Evolutionary conservation across 805 yeast genomes (phyloP).

Genomic region (Yamadazyma insecticola): DNA sequence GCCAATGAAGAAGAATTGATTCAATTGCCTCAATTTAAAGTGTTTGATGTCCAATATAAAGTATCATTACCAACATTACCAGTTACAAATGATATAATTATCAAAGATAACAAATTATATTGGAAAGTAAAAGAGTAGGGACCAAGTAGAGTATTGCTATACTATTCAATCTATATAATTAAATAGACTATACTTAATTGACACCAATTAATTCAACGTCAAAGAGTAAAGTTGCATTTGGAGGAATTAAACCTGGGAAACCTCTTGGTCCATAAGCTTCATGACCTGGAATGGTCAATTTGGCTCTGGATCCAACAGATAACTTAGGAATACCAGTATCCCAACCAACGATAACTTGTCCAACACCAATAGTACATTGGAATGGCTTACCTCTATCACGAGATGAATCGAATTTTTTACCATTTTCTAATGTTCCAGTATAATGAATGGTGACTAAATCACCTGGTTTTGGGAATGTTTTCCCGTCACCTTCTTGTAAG

Average conservation of each 20-base stretch:
- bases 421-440: conserved; percentile 92
- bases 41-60: conserved; percentile 65
- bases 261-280: conserved; percentile 95
- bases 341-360: conserved; percentile 97
- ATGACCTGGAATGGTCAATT: conserved; percentile 86
- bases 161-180: neutral
- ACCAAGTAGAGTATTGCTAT: neutral
- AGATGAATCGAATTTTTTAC: conserved; percentile 94
- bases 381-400: conserved; percentile 94
- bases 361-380: conserved; percentile 91
- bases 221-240: conserved; percentile 87
- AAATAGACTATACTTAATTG: conserved; percentile 25
- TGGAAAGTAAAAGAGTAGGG: conserved; percentile 7
- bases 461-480: conserved; percentile 80
- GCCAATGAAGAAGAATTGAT: conserved; percentile 9
- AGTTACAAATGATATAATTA: conserved; percentile 14
- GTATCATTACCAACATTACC: conserved; percentile 49
- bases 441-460: conserved; percentile 92
- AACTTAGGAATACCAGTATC: conserved; percentile 90
- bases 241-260: conserved; percentile 95
- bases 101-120: conserved; percentile 14
- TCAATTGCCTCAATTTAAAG: conserved; percentile 57
- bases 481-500: conserved; percentile 70
- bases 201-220: conserved; percentile 71
- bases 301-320: conserved; percentile 89